These are phyloP conservation scores for Besnoitia besnoiti DNA, from an alignment of 169 alveolate genomes.

Conservation along the genomic window DNA sequence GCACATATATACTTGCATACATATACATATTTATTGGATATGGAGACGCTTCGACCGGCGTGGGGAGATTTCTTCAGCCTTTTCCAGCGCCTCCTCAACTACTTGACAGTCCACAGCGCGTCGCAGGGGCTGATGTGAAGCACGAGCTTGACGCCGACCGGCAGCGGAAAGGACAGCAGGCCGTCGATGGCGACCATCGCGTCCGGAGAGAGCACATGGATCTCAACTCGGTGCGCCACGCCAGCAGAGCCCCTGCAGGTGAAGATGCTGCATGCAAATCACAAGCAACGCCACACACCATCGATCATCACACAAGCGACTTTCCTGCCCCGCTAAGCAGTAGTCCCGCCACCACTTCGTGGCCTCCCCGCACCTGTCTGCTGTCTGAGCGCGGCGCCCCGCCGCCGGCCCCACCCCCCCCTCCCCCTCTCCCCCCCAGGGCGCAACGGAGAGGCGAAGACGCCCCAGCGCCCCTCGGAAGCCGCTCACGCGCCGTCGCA, in stretches of 20 bases:
- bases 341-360: no score
- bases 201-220: constrained; percentile 43
- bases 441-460: neutral
- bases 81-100: no score
- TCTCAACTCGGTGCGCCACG: neutral
- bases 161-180: constrained; percentile 48
- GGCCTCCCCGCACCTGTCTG: no score
- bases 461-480: no score
- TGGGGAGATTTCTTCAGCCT: no score
- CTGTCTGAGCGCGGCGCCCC: no score
- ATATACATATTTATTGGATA: neutral
- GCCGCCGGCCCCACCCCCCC: neutral
- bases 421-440: neutral
- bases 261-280: neutral
- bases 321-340: no score
- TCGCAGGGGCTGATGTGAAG: constrained; percentile 49
- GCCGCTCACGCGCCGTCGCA: neutral
- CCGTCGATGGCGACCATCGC: constrained; percentile 66
- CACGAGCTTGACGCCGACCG: constrained; percentile 27
- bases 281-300: neutral
- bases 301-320: no score
- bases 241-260: constrained; percentile 16
- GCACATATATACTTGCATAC: neutral
- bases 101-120: constrained; percentile 64
- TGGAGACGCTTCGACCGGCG: neutral